Conservation (phyloP, 495 filamentous ascomycete species). For the Neurospora pannonica region DNA sequence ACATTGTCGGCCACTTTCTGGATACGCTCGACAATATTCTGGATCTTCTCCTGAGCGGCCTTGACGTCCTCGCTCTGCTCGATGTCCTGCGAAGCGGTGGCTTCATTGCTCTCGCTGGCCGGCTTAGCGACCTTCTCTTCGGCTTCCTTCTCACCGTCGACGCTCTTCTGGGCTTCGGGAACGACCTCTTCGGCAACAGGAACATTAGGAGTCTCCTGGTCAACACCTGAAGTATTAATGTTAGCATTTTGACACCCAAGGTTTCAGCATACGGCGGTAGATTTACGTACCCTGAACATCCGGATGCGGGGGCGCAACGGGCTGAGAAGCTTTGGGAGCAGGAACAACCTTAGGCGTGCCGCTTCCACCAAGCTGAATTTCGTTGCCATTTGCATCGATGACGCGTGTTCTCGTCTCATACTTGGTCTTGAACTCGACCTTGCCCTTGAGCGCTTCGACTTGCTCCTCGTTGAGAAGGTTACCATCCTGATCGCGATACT, state of each 20-base stretch:
- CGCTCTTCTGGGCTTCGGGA: constrained; percentile 44
- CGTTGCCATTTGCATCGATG: constrained; percentile 67
- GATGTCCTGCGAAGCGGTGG: constrained; percentile 22
- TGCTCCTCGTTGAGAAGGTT: constrained; percentile 77
- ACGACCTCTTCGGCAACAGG: constrained; percentile 32
- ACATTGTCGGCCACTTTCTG: neutral
- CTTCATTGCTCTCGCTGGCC: constrained; percentile 68
- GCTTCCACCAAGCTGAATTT: constrained; percentile 40
- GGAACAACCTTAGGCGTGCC: constrained; percentile 11
- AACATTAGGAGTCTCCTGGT: constrained; percentile 18
- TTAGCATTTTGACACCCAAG: constrained; percentile 44
- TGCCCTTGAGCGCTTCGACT: constrained; percentile 75
- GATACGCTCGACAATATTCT: neutral
- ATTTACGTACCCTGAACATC: constrained; percentile 56
- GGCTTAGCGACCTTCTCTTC: constrained; percentile 55
- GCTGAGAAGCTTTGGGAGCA: constrained; percentile 7
- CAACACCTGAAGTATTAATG: constrained; percentile 9
- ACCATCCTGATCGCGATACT: constrained; percentile 91
- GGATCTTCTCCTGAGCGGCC: neutral
- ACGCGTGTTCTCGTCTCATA: constrained; percentile 87
- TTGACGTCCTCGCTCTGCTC: neutral
- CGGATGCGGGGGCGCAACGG: constrained; percentile 70
- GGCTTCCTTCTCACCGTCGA: constrained; percentile 53
- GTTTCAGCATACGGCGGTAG: constrained; percentile 28
- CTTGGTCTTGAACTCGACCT: constrained; percentile 87